Base-by-base conservation (phyloP, 108 stramenopile genomes). In the Nannochloropsis oceanica region DNA sequence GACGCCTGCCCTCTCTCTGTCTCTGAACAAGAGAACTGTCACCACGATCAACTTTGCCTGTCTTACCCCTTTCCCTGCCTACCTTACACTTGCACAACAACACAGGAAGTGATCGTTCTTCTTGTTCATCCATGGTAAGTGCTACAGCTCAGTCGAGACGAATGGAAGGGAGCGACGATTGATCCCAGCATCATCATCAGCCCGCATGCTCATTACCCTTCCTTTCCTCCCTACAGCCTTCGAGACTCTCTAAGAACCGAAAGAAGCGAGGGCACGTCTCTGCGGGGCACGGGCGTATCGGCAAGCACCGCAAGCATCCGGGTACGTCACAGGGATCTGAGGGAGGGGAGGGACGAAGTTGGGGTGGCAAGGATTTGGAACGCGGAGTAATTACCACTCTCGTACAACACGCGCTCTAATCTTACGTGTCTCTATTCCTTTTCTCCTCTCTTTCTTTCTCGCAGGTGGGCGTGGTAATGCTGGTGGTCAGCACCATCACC, bases 251-350 rank as follows among this genome's bases (percentile, higher is more conserved):
- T 86, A 97, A 97, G 92, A 92, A 95, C 94, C 93, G 99, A 84
- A 99, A 99, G 92, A 98, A 99, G 96, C 92, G 99, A 91, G 97
- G 99, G 84, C 98, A 99, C 94, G 98, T 99, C 86, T 93, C 93
- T 18, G 94, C 94, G 82, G 99, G 99, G 87, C 98, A 99, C 92
- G 99, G 99, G 86, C 97, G 99, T 94, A 91, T 99, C 85, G 96
- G 98, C 85, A 99, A 99, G 95, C 99, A 99, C 96, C 93, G 99
- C 82, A 95, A 94, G 91, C 99, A 99, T 94, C 99, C 99, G 80
- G 59, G 59, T 73, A 73, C 59, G 59, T 73, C 59, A 9, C 10
- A 22, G 18, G n/a, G 18, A n/a, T 73, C n/a, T 73, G 22, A 0
- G 59, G 59, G 2, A 73, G 59, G 59, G 59, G 59, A 73, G 59